Percentiles rank a stretch among this genome's conserved stretches.
Conservation (phyloP, 805 yeast genomes). For the Geotrichum ghanense region DNA sequence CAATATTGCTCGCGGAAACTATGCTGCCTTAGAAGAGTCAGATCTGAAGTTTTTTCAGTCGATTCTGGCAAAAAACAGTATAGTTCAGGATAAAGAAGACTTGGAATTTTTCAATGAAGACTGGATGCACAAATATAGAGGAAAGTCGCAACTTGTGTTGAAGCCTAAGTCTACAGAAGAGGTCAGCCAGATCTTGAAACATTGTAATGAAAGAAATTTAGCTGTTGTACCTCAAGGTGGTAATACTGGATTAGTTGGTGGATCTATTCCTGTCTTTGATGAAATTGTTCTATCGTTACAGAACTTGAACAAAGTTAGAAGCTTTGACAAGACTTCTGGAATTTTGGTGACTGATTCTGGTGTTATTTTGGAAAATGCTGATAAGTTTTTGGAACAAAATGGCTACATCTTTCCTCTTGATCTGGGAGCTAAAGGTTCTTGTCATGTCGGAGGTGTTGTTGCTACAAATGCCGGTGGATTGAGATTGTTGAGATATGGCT, state of each 20-base stretch:
- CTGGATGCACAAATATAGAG: conserved; percentile 88
- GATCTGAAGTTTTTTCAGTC: conserved; percentile 54
- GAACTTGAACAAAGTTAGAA: conserved; percentile 63
- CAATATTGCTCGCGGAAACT: conserved; percentile 38
- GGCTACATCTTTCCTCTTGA: conserved; percentile 90
- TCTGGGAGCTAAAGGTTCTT: conserved; percentile 93
- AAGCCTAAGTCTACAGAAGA: conserved; percentile 77
- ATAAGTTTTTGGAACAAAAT: conserved; percentile 59
- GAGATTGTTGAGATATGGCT: conserved; percentile 77
- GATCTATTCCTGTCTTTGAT: conserved; percentile 85
- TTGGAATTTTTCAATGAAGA: conserved; percentile 63
- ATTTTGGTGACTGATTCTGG: conserved; percentile 87
- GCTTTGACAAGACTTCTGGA: conserved; percentile 75
- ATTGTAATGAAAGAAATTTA: conserved; percentile 63
- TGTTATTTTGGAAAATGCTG: conserved; percentile 76
- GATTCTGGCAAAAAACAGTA: conserved; percentile 40
- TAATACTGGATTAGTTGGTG: conserved; percentile 93
- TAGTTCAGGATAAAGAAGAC: conserved; percentile 18
- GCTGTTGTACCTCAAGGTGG: conserved; percentile 98
- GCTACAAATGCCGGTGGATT: conserved; percentile 97
- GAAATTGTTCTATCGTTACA: conserved; percentile 68
- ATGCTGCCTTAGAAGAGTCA: conserved; percentile 37
- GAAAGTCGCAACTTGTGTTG: conserved; percentile 71
- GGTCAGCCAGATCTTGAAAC: conserved; percentile 61
- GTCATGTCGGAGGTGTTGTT: conserved; percentile 90